Conservation (phyloP, 73 alveolate genomes). For the Paramecium sexaurelia region DNA sequence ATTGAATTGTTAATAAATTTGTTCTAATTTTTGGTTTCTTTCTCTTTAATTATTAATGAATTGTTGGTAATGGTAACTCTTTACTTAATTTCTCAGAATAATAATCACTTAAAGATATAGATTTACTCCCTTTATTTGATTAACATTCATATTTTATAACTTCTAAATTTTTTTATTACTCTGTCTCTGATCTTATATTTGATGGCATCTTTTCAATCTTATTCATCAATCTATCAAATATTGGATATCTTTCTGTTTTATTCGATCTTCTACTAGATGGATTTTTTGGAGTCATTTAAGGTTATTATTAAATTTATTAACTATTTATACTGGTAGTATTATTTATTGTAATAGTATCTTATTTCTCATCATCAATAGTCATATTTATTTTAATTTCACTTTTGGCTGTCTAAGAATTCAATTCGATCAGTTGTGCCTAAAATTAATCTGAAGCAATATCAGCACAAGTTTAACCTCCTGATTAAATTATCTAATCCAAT, state of each 20-base stretch:
- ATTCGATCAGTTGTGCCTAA: conserved; percentile 17
- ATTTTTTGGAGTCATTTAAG: neutral
- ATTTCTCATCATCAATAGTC: conserved; percentile 16
- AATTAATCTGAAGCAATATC: conserved; percentile 66
- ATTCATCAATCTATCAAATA: neutral
- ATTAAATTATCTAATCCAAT: neutral
- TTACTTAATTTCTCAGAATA: neutral
- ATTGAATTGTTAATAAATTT: neutral
- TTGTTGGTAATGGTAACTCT: conserved; percentile 21
- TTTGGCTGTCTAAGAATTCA: neutral
- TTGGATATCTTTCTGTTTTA: conserved; percentile 34
- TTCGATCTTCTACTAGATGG: neutral
- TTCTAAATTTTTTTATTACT: neutral
- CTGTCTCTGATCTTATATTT: conserved; percentile 7
- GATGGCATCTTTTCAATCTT: neutral
- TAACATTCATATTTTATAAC: neutral
- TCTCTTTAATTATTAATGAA: neutral
- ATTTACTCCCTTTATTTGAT: neutral
- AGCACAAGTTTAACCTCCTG: conserved; percentile 68
- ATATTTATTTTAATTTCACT: neutral
- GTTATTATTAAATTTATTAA: neutral
- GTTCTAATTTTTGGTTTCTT: neutral
- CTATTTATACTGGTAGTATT: neutral
- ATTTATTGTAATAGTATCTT: neutral
- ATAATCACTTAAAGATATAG: conserved; percentile 12